Evolutionary conservation across 441 rosid genomes (phyloP).

Genomic region (Bocquillonia castaneifolia): DNA sequence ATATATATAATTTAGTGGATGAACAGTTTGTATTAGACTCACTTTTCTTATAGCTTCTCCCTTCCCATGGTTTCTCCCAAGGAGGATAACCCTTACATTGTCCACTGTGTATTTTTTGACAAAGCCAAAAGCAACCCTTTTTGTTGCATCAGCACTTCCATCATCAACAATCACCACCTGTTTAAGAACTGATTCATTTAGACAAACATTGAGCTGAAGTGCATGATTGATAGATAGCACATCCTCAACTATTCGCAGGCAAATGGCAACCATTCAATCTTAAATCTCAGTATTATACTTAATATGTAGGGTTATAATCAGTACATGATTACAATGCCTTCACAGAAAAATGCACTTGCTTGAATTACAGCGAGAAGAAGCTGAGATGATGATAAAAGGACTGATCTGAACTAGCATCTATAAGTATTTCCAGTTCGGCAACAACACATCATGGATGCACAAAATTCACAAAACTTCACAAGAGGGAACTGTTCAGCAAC

Average conservation of each 20-base stretch:
- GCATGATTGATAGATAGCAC: background rate
- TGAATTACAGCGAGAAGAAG: background rate
- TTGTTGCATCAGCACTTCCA: conserved; percentile 88
- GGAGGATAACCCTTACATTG: conserved; percentile 74
- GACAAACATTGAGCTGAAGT: background rate
- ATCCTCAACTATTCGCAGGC: background rate
- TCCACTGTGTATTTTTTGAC: conserved; percentile 64
- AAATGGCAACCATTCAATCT: background rate
- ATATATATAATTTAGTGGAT: conserved; percentile 2
- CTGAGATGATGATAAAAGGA: background rate
- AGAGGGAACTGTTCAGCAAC: too few relatives aligned
- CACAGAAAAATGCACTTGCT: background rate
- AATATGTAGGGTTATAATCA: background rate
- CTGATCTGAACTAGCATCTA: background rate
- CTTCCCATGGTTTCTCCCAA: conserved; percentile 90
- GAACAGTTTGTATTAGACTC: conserved; percentile 39
- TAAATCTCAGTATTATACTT: background rate
- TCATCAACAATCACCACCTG: conserved; percentile 94
- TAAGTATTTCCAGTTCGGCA: background rate
- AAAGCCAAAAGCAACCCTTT: conserved; percentile 68
- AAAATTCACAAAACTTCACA: background rate
- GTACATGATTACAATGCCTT: background rate
- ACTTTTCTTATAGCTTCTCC: conserved; percentile 98
- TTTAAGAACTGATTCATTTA: conserved; percentile 14
- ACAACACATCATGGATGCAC: background rate